Base-by-base conservation (phyloP, 225 moss, liverwort and hornwort genomes). In the Antitrichia curtipendula region DNA sequence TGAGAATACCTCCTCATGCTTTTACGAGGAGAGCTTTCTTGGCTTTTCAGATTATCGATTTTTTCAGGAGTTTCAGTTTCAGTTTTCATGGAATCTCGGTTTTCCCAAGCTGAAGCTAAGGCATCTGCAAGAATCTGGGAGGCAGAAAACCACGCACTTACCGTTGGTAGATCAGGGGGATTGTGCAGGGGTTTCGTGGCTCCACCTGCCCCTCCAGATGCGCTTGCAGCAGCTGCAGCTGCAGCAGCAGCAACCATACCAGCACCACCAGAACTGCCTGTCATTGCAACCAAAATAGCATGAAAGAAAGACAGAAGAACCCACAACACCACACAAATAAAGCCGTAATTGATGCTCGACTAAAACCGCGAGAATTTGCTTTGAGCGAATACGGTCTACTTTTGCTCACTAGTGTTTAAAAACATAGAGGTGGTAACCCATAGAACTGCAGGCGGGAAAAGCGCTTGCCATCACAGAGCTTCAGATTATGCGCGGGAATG, bases 181-280 rank as follows among this genome's bases (percentile, higher is more conserved):
- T 94, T 97, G 87, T 95, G 94, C 38, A 96, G 81, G 29, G 99
- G 90, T 90, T 99, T 99, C 73, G 91, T 95, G 78, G 93, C 80
- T 92, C 96, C 98, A 70, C 92, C 88, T 87, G 95, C 90, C 75
- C 95, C 96, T 82, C 96, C 96, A 70, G 95, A 95, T 86, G 95
- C 92, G 75, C 95, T 93, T 85, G 93, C 93, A 82, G 99, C 97
- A 90, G 99, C 97, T 84, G 99, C 99, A 63, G 99, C 99, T 6
- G 99, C 99, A 36, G 99, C 99, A 68, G 97, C 99, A 89, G 99
- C 99, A 88, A 99, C 99, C 97, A 99, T 96, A 88, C 99, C 99
- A 82, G 96, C 99, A 78, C 97, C 97, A 83, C 95, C 96, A 87
- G 99, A 95, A 82, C 92, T 94, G 80, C 96, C 96, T 89, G 91